Conservation (phyloP, 208 protist species). For the Wallacemonas sp. region DNA sequence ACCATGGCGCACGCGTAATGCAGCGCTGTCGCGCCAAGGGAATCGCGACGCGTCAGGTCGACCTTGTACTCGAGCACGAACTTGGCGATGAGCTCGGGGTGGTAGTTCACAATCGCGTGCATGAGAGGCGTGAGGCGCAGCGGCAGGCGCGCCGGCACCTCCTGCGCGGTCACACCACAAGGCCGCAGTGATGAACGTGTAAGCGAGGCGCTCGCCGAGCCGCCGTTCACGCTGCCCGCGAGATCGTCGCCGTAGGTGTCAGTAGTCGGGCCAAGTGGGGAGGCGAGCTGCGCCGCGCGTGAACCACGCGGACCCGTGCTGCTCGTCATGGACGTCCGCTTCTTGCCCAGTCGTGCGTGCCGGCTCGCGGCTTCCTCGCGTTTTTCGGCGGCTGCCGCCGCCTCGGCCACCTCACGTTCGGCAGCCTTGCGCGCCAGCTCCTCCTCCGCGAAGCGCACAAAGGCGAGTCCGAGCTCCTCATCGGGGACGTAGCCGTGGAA, state of each 20-base stretch:
- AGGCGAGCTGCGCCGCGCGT: no score
- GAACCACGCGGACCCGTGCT: no score
- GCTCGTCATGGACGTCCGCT: constrained; percentile 10
- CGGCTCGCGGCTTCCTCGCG: not conserved
- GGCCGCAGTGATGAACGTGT: not conserved
- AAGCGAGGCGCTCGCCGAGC: not conserved
- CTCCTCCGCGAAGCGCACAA: constrained; percentile 42
- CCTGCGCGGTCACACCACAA: constrained; percentile 1
- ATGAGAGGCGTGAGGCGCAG: constrained; percentile 69
- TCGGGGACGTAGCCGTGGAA: constrained; percentile 50
- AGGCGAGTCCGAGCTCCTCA: constrained; percentile 46
- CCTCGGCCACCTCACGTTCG: not conserved
- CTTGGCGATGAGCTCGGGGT: constrained; percentile 81
- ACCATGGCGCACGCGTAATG: constrained; percentile 60
- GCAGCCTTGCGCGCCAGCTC: not conserved
- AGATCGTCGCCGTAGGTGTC: not conserved
- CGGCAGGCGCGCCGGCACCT: constrained; percentile 31
- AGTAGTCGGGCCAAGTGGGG: no score
- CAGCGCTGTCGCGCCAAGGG: constrained; percentile 70
- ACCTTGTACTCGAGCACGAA: constrained; percentile 69
- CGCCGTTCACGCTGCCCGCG: not conserved
- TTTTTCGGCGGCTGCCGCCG: not conserved
- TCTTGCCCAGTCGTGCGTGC: not conserved
- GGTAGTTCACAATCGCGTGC: constrained; percentile 75
- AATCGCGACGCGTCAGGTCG: constrained; percentile 73